Base-by-base conservation (phyloP, 2,329 filamentous ascomycete species). In the Aspergillus novofumigatus region DNA sequence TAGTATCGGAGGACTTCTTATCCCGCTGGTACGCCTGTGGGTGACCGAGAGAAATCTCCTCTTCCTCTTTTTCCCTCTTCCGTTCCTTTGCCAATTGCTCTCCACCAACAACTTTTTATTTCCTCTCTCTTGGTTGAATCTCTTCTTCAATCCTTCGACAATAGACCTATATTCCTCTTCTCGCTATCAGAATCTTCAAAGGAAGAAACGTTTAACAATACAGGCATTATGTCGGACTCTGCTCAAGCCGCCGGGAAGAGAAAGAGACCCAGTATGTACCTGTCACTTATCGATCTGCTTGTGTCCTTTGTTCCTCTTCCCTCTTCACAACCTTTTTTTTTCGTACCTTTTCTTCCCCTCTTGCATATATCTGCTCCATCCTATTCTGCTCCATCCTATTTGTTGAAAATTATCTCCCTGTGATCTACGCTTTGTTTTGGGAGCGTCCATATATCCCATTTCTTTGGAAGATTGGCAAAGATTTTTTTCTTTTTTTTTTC, bases 241-340 rank as follows among this genome's bases (percentile, higher is more conserved):
- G 59, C 64, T 55, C 67, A 71, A 62, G 59, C 59, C 5, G 69
- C 70, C 41, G 72, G 72, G 42, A 75, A 75, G 64, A 68, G 72
- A 65, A 75, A 75, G 65, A 65, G 72, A 59, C 69, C 72, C 60
- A 72, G 72, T 75, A 70, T 62, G 72, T 75, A 52, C 11, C 42
- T 45, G 42, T 23, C 42, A 23, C 21, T 21, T 51, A 45, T 49
- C 51, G n/a, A 23, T 28, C 26, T 20, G 17, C 5, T n/a, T 54
- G 29, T 48, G 29, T 32, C 32, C 14, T 26, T 28, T 17, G 26
- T 53, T 53, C 42, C 53, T 41, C 25, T 23, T 32, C 29, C 42
- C 29, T 35, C 14, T 35, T 35, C 5, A 35, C 49, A 38, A 55
- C 55, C 52, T 55, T 52, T 57, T 48, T 29, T 52, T 38, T 35